Percentiles rank a stretch among this genome's conserved stretches.
Conservation (phyloP, 208 protist genomes). For the Phytomonas sp. region DNA sequence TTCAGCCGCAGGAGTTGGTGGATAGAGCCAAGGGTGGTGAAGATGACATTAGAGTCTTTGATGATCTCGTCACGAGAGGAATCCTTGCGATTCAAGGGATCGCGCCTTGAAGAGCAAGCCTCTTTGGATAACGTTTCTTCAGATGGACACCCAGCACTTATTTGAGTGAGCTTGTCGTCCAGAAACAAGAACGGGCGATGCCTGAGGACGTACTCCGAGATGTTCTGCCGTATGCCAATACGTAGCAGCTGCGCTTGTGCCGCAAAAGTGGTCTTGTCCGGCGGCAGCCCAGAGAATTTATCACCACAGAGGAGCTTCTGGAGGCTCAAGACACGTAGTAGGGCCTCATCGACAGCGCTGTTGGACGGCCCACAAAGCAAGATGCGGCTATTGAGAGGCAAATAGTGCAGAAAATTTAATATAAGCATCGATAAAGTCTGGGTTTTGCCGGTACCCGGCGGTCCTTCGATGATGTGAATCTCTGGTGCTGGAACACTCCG, state of each 20-base stretch:
- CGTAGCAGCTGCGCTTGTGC: conserved; percentile 29
- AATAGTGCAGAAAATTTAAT: conserved; percentile 57
- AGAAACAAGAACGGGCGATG: conserved; percentile 45
- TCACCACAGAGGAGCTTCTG: conserved; percentile 16
- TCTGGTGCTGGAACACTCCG: conserved; percentile 20
- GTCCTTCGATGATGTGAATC: conserved; percentile 76
- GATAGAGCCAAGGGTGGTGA: conserved; percentile 79
- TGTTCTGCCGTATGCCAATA: conserved; percentile 55
- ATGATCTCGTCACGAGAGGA: conserved; percentile 24
- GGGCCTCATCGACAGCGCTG: conserved; percentile 77
- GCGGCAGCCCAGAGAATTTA: neutral
- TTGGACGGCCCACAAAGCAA: conserved; percentile 83
- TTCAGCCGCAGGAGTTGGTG: conserved; percentile 34
- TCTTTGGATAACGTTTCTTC: neutral
- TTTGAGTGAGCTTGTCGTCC: conserved; percentile 31
- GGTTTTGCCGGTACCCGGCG: conserved; percentile 88
- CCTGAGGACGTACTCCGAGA: conserved; percentile 47
- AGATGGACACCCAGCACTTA: neutral
- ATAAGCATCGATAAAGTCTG: conserved; percentile 75
- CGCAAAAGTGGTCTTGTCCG: neutral
- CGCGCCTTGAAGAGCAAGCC: neutral
- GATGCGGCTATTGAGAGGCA: conserved; percentile 28
- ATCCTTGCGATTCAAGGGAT: neutral
- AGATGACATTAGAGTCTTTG: conserved; percentile 35
- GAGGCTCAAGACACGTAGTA: conserved; percentile 55